Conservation (phyloP, 2,329 filamentous ascomycete species). For the Microsporum ferrugineum region DNA sequence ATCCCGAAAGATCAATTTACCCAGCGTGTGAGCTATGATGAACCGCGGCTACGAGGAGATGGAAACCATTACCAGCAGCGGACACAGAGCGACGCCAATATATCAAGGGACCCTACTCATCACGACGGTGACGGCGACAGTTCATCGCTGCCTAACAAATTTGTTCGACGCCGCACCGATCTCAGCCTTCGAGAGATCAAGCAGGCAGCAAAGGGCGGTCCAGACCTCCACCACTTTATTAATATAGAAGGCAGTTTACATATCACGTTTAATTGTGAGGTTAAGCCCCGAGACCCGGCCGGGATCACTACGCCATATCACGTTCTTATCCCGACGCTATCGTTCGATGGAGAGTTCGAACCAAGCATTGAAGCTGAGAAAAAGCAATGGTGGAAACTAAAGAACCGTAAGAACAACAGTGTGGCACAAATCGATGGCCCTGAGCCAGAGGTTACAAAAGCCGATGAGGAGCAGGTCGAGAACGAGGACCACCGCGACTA, state of each 20-base stretch:
- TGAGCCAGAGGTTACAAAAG: not conserved
- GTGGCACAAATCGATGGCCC: not conserved
- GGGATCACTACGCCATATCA: conserved; percentile 83
- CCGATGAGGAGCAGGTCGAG: conserved; percentile 5
- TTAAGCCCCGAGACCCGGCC: conserved; percentile 70
- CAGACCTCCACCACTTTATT: conserved; percentile 46
- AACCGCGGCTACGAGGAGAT: conserved; percentile 11
- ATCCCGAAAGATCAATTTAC: conserved; percentile 14
- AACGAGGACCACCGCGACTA: conserved; percentile 6
- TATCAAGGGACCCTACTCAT: not conserved
- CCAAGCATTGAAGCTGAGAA: conserved; percentile 25
- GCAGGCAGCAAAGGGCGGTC: conserved; percentile 43
- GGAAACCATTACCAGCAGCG: not conserved
- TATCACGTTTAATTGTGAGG: conserved; percentile 78
- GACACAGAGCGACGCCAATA: conserved; percentile 2
- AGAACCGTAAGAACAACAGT: conserved; percentile 15
- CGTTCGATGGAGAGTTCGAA: conserved; percentile 37
- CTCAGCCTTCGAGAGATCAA: conserved; percentile 52
- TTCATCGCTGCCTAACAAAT: conserved; percentile 33
- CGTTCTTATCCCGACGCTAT: conserved; percentile 68
- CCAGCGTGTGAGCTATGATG: conserved; percentile 29
- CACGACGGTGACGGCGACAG: conserved; percentile 7
- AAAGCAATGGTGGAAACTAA: conserved; percentile 28
- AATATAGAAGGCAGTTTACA: conserved; percentile 76
- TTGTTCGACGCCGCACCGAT: conserved; percentile 60